Conservation (phyloP, 2,329 filamentous ascomycete genomes). For the Pseudogymnoascus destructans region DNA sequence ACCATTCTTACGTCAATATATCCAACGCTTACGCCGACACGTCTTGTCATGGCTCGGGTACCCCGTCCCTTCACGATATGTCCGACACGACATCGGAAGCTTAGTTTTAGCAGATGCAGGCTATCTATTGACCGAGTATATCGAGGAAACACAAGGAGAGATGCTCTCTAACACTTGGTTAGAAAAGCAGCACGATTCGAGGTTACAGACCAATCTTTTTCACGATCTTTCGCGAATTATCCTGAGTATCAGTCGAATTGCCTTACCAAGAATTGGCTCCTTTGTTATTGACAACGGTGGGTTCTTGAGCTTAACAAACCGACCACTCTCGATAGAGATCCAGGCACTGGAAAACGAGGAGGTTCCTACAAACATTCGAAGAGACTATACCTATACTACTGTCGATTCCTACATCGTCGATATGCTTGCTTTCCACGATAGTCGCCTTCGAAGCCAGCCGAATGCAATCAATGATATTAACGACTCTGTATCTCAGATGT, state of each 20-base stretch:
- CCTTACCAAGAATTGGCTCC: slow-evolving; percentile 27
- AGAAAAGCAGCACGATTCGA: slow-evolving; percentile 16
- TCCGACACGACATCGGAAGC: slow-evolving; percentile 9
- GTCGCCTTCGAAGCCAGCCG: slow-evolving; percentile 25
- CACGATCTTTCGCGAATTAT: slow-evolving; percentile 21
- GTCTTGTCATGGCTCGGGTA: slow-evolving; percentile 18
- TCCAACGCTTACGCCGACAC: slow-evolving; percentile 12
- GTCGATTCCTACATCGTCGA: slow-evolving; percentile 24
- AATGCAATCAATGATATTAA: slow-evolving; percentile 23
- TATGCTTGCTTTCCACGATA: slow-evolving; percentile 27
- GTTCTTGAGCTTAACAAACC: slow-evolving; percentile 25
- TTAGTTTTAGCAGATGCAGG: slow-evolving; percentile 12
- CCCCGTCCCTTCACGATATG: slow-evolving; percentile 19
- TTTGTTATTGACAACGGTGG: slow-evolving; percentile 23
- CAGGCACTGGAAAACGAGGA: slow-evolving; percentile 27
- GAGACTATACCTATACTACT: slow-evolving; percentile 24
- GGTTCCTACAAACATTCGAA: slow-evolving; percentile 25
- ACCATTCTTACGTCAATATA: neutral
- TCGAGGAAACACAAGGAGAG: slow-evolving; percentile 19
- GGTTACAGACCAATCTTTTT: slow-evolving; percentile 18
- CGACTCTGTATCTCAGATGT: slow-evolving; percentile 25
- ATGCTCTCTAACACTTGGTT: slow-evolving; percentile 25
- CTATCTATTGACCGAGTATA: slow-evolving; percentile 25
- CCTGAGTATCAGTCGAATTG: slow-evolving; percentile 18
- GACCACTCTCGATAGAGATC: slow-evolving; percentile 26